Conservation (phyloP, 495 filamentous ascomycete genomes). For the Trichoderma orchidacearum region DNA sequence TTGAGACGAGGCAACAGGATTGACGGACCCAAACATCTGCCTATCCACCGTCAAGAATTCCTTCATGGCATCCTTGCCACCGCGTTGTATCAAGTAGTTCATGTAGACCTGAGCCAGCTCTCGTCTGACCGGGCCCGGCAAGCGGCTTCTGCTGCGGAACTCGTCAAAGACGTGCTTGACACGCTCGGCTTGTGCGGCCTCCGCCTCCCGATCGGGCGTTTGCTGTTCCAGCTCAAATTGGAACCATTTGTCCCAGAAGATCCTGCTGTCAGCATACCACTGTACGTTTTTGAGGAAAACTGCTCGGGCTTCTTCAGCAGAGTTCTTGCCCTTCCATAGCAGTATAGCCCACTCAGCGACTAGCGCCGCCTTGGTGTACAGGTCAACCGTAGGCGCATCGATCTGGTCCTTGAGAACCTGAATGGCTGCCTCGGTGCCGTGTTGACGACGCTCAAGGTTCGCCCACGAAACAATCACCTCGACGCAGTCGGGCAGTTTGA, state of each 20-base stretch:
- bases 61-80: conserved; percentile 71
- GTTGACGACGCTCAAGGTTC: conserved; percentile 75
- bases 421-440: conserved; percentile 77
- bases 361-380: conserved; percentile 73
- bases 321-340: conserved; percentile 84
- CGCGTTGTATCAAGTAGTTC: conserved; percentile 71
- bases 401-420: conserved; percentile 71
- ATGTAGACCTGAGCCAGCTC: conserved; percentile 73
- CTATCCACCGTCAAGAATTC: conserved; percentile 75
- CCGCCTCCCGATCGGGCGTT: conserved; percentile 44
- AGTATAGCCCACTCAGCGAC: conserved; percentile 83
- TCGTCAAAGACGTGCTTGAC: conserved; percentile 74
- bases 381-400: conserved; percentile 53
- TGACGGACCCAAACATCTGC: conserved; percentile 67
- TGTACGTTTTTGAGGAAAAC: conserved; percentile 74
- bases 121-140: conserved; percentile 53
- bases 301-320: conserved; percentile 68
- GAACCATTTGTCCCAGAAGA: conserved; percentile 87
- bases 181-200: conserved; percentile 51
- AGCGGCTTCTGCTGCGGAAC: conserved; percentile 58
- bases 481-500: conserved; percentile 52
- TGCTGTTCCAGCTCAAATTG: conserved; percentile 84
- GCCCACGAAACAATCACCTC: conserved; percentile 82
- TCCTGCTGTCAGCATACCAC: conserved; percentile 73
- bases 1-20: not conserved